Evolutionary conservation across 805 yeast genomes (phyloP).

Genomic region (Torulaspora microellipsoides): DNA sequence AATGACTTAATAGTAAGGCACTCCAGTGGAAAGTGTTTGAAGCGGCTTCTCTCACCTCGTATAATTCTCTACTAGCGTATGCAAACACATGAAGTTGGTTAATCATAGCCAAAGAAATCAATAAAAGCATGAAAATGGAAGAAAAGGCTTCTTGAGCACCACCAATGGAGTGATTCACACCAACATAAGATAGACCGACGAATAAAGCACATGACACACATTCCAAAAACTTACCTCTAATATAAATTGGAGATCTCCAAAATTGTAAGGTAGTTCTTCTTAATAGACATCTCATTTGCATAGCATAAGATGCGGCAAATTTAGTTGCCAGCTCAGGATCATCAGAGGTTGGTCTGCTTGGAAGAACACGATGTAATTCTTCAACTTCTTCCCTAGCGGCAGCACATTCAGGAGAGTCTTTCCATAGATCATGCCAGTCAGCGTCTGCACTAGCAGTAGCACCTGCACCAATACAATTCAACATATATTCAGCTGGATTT

Average conservation of each 20-base stretch:
- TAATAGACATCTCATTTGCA: conserved; percentile 44
- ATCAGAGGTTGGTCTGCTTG: conserved; percentile 30
- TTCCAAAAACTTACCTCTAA: conserved; percentile 53
- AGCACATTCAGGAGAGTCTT: conserved; percentile 44
- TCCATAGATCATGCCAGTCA: conserved; percentile 67
- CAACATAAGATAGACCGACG: conserved; percentile 64
- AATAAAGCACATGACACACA: conserved; percentile 51
- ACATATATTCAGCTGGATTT: conserved; percentile 74
- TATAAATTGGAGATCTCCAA: conserved; percentile 60
- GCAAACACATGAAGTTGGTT: conserved; percentile 63
- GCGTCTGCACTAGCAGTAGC: conserved; percentile 57
- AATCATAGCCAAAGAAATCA: conserved; percentile 48
- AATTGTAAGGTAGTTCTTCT: conserved; percentile 54
- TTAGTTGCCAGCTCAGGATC: conserved; percentile 37
- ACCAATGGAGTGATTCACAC: conserved; percentile 54
- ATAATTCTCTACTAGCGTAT: conserved; percentile 54
- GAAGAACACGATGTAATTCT: conserved; percentile 46
- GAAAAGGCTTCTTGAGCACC: conserved; percentile 65
- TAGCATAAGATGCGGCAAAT: conserved; percentile 43
- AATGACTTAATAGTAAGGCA: conserved; percentile 46
- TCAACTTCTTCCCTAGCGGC: conserved; percentile 51
- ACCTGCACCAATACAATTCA: conserved; percentile 75
- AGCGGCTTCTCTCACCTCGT: conserved; percentile 70
- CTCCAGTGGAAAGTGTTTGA: conserved; percentile 68
- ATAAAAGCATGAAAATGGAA: conserved; percentile 51